phyloP scores from a whole-genome alignment of 2,329 filamentous ascomycete species.

The Calonectria fujianensis region DNA sequence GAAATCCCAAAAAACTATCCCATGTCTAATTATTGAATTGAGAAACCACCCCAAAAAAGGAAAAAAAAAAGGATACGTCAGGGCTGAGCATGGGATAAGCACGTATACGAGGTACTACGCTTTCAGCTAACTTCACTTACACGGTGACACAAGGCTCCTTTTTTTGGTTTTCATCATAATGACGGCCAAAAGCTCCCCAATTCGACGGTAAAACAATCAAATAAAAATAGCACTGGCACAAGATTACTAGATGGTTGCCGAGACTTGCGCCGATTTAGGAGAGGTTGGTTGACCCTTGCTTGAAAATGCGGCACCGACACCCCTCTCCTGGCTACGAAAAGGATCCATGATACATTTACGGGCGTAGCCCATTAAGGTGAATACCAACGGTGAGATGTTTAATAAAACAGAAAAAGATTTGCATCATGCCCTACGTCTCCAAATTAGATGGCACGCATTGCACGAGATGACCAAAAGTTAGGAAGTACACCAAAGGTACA shows the following conservation, averaged over 20 bases:
- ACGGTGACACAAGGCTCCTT: neutral
- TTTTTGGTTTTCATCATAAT: neutral
- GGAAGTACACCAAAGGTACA: neutral
- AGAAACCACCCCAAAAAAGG: neutral
- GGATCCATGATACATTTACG: neutral
- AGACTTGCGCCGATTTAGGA: conserved; percentile 1
- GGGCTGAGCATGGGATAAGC: conserved; percentile 12
- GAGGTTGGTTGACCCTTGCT: conserved; percentile 7
- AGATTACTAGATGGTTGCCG: neutral
- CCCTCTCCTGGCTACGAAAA: neutral
- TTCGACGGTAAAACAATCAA: neutral
- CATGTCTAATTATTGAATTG: conserved; percentile 21
- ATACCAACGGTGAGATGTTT: neutral
- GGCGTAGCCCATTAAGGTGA: neutral
- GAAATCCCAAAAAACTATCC: neutral
- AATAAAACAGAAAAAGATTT: neutral
- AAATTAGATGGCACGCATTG: neutral
- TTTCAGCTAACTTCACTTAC: conserved; percentile 14
- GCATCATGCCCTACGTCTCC: neutral
- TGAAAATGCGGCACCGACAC: conserved; percentile 2
- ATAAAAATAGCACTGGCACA: conserved; percentile 1
- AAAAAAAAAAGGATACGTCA: neutral
- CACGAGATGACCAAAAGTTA: no score
- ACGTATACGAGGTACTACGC: conserved; percentile 17
- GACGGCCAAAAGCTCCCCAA: neutral